Evolutionary conservation across 495 filamentous ascomycete species (phyloP), one percentile per base, ranked within the genome.

Genomic region (Schizothecium vesticola): DNA sequence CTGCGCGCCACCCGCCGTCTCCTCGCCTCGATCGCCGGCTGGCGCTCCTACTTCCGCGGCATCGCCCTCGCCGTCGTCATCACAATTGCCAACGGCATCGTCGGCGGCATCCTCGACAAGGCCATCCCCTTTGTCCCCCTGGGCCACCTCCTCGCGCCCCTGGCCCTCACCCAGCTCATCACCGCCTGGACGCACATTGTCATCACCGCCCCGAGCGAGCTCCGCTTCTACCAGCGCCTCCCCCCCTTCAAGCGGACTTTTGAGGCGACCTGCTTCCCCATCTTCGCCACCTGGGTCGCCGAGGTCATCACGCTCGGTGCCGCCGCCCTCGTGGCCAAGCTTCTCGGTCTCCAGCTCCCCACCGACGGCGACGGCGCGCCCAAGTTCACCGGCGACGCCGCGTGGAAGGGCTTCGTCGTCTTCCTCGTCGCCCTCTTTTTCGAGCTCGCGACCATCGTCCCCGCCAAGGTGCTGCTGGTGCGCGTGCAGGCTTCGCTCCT

Each of bases 401-500:
- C 65, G 65, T 79, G 74, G 79, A 80, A 82, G 77, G 67, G 61
- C 5, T 10, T 77, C 16, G 25, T 78, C 10, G 69, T 81, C 11
- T 43, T 72, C 10, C 64, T 79, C 10, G 57, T 79, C 2, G 57
- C 65, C 7, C 26, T 81, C 13, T 60, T 62, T 3, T 25, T 80
- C 21, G 61, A 79, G 31, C 59, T 81, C 63, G 65, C 78, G 68
- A 61, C 81, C 51, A 73, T 80, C 11, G 73, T 85, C 23, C 82
- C 84, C 26, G 69, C 81, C 31, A 72, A 77, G 59, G 78, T 81
- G 16, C 72, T 80, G 16, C 75, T 85, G n/a, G 71, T 74, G 29
- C 82, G 84, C 57, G 80, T 85, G 12, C 82, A 84, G 75, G 82
- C 83, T 12, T 82, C 81, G 60, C 80, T 86, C 43, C 78, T 86